A percentile compares a stretch with the other conserved stretches of the same genome.
phyloP scores from a whole-genome alignment of 2,329 filamentous ascomycete species.

The Akanthomyces muscarius region DNA sequence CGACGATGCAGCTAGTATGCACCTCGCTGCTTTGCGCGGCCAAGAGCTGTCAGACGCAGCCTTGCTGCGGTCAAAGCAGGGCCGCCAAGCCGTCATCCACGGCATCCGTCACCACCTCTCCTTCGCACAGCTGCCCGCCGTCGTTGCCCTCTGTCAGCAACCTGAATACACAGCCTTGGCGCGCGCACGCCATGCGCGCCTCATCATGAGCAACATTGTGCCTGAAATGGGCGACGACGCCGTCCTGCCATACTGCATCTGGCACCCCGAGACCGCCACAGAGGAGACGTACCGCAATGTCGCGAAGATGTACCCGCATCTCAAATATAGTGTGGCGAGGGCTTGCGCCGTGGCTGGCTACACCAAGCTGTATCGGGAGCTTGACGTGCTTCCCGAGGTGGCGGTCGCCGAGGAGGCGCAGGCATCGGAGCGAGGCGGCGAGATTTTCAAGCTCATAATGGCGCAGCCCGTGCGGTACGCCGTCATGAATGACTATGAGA shows the following conservation, averaged over 20 bases:
- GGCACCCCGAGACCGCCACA: slow-evolving; percentile 32
- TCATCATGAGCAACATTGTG: slow-evolving; percentile 33
- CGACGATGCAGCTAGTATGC: too few relatives aligned
- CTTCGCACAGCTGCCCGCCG: not conserved
- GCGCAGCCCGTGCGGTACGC: slow-evolving; percentile 24
- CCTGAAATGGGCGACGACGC: slow-evolving; percentile 23
- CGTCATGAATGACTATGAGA: slow-evolving; percentile 35
- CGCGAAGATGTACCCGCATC: slow-evolving; percentile 28
- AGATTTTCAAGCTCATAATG: slow-evolving; percentile 32
- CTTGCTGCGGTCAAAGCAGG: too few relatives aligned
- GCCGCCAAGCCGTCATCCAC: not conserved
- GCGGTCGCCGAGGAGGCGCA: slow-evolving; percentile 38
- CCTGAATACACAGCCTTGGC: not conserved
- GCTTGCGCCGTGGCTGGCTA: slow-evolving; percentile 38
- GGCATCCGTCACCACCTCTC: not conserved
- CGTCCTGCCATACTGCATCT: slow-evolving; percentile 34
- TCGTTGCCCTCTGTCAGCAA: not conserved
- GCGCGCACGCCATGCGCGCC: slow-evolving; percentile 26
- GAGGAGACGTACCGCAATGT: slow-evolving; percentile 35
- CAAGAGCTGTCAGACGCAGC: too few relatives aligned
- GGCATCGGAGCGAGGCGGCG: slow-evolving; percentile 18
- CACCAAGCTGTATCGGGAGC: slow-evolving; percentile 30
- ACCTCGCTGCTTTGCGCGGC: too few relatives aligned
- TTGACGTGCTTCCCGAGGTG: slow-evolving; percentile 35
- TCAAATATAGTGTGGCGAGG: slow-evolving; percentile 36